Conservation (phyloP, 352 stramenopile genomes). For the Aphanomyces stellatus region DNA sequence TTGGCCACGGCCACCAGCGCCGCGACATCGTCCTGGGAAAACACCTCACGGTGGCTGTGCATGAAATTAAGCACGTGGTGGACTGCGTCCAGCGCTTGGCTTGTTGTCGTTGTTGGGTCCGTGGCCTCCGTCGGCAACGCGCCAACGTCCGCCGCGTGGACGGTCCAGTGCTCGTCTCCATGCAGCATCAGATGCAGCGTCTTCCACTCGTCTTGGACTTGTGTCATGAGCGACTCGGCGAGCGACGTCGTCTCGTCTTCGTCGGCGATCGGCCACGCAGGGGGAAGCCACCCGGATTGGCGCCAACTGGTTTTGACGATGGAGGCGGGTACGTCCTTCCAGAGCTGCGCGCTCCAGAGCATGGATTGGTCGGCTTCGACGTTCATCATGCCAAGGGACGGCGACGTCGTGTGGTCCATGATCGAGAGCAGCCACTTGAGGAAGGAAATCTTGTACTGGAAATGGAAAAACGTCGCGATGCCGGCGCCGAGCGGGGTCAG, state of each 20-base stretch:
- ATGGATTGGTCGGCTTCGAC: neutral
- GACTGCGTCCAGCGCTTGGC: neutral
- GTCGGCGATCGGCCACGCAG: neutral
- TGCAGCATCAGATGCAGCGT: conserved; percentile 11
- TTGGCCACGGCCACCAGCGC: neutral
- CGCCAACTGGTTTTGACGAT: conserved; percentile 10
- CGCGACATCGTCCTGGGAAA: neutral
- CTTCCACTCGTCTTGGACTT: neutral
- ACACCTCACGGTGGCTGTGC: neutral
- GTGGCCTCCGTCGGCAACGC: neutral
- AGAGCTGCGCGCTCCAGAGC: conserved; percentile 9
- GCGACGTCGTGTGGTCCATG: neutral
- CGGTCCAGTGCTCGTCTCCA: neutral
- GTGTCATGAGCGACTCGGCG: neutral
- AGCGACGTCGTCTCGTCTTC: neutral
- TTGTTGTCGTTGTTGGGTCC: neutral
- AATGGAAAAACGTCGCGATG: neutral
- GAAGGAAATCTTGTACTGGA: conserved; percentile 15
- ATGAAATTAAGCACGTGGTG: neutral
- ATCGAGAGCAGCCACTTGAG: conserved; percentile 15
- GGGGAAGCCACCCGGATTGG: conserved; percentile 6
- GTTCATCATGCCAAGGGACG: neutral
- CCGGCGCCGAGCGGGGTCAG: neutral
- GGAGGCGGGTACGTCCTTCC: conserved; percentile 9
- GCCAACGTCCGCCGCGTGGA: neutral